These are phyloP conservation scores for Solanum tarapatanum DNA, from an alignment of 257 asterid genomes.

Conservation along the genomic window DNA sequence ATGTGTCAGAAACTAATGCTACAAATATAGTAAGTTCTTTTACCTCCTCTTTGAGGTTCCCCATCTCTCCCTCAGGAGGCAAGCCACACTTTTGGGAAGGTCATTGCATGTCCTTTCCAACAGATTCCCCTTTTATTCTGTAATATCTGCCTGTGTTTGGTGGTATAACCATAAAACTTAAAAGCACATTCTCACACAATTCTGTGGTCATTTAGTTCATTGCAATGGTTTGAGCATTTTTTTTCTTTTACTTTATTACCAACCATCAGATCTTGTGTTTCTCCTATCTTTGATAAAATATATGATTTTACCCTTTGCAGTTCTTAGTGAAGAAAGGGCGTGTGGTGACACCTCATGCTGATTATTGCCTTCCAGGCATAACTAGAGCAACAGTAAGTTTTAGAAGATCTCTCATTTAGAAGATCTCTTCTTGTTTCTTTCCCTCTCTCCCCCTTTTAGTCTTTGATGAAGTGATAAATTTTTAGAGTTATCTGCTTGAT, in stretches of 20 bases:
- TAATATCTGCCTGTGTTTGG: neutral
- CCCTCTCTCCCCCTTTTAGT: neutral
- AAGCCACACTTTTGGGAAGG: neutral
- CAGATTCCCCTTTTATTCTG: neutral
- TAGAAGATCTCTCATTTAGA: conserved; percentile 1
- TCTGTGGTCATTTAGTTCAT: neutral
- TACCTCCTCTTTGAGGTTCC: neutral
- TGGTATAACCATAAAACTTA: neutral
- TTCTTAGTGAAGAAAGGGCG: conserved; percentile 71
- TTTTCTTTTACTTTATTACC: neutral
- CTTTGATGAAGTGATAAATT: neutral
- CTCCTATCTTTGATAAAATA: neutral
- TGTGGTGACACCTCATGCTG: conserved; percentile 73
- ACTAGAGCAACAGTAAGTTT: conserved; percentile 79
- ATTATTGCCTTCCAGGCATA: conserved; percentile 86
- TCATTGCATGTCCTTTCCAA: neutral
- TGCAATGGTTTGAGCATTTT: neutral
- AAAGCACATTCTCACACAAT: neutral
- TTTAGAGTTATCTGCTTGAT: neutral
- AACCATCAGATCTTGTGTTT: neutral
- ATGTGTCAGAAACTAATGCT: conserved; percentile 90
- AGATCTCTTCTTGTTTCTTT: neutral
- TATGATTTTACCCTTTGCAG: conserved; percentile 24
- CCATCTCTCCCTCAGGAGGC: neutral
- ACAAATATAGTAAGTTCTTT: conserved; percentile 65